phyloP scores from a whole-genome alignment of 768 basidiomycete genomes.

The Kwoniella heveanensis region DNA sequence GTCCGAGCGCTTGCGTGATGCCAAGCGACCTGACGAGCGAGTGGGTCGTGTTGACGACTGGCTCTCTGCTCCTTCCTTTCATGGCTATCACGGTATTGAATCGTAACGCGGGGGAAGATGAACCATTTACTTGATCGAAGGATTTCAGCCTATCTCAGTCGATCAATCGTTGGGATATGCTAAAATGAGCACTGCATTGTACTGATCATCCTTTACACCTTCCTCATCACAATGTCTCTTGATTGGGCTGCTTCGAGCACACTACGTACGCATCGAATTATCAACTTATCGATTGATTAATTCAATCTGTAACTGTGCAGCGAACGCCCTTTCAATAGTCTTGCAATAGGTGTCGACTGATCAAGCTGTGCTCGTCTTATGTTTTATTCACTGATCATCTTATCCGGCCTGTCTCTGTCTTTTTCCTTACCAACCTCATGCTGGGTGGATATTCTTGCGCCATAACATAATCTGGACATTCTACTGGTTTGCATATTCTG shows the following conservation, averaged over 20 bases:
- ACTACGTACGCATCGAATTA: too few relatives aligned
- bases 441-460: too few relatives aligned
- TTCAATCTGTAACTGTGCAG: not conserved
- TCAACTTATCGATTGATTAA: not conserved
- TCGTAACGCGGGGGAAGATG: not conserved
- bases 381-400: not conserved
- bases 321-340: not conserved
- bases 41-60: too few relatives aligned
- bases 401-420: not conserved
- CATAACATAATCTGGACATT: too few relatives aligned
- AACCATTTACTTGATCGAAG: not conserved
- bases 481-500: not conserved
- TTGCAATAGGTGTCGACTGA: not conserved
- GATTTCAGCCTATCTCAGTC: too few relatives aligned
- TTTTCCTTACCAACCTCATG: too few relatives aligned
- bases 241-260: too few relatives aligned
- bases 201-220: conserved; percentile 1
- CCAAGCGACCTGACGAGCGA: too few relatives aligned
- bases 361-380: not conserved
- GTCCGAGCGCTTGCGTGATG: too few relatives aligned
- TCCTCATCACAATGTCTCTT: too few relatives aligned
- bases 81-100: not conserved
- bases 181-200: not conserved
- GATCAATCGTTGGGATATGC: too few relatives aligned
- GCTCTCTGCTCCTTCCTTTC: not conserved